These are phyloP conservation scores for Francoa sonchifolia DNA, from an alignment of 441 rosid species.

Conservation along the genomic window DNA sequence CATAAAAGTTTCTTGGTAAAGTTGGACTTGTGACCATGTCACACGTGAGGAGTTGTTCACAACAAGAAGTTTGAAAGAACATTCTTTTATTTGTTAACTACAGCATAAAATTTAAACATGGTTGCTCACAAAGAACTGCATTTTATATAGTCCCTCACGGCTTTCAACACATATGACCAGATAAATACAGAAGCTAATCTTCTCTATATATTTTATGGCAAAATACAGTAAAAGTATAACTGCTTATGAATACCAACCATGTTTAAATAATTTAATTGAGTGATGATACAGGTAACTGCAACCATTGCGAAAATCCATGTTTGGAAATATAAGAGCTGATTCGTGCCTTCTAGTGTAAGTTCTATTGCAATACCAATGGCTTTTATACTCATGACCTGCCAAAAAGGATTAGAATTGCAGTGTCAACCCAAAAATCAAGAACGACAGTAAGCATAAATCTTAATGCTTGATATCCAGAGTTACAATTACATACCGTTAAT, in stretches of 20 bases:
- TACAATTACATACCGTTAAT: conserved; percentile 32
- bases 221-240: not conserved
- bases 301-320: conserved; percentile 85
- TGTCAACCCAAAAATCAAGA: not conserved
- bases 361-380: conserved; percentile 88
- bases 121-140: too few relatives aligned
- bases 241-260: conserved; percentile 34
- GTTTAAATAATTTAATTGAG: conserved; percentile 75
- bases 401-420: conserved; percentile 1
- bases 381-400: conserved; percentile 89
- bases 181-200: not conserved
- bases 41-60: too few relatives aligned
- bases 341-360: conserved; percentile 64
- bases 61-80: too few relatives aligned
- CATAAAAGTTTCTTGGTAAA: too few relatives aligned
- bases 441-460: not conserved
- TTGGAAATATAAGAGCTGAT: conserved; percentile 57
- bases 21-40: too few relatives aligned
- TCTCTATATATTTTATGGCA: not conserved
- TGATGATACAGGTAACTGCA: conserved; percentile 64
- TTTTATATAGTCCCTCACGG: not conserved
- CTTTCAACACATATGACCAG: not conserved
- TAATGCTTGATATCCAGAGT: not conserved
- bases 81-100: too few relatives aligned
- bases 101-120: too few relatives aligned